Evolutionary conservation across 257 asterid genomes (phyloP).

Genomic region (Nicotiana tomentosiformis): DNA sequence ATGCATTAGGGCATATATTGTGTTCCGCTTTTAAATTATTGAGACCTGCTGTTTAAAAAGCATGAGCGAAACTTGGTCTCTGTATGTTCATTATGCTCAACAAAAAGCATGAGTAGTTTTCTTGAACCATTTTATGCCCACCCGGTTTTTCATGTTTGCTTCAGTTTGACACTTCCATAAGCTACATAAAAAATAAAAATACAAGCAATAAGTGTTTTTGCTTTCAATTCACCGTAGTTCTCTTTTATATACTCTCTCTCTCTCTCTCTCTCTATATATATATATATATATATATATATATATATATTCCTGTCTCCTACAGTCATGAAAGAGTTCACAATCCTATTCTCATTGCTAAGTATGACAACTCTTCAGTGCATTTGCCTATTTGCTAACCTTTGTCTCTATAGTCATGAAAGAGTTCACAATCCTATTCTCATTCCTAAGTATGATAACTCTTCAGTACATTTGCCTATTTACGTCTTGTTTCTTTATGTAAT

Average conservation of each 20-base stretch:
- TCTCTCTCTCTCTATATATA: too few species aligned
- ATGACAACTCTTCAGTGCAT: too few species aligned
- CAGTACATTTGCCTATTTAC: neutral
- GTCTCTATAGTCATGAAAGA: neutral
- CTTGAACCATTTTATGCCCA: neutral
- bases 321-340: too few species aligned
- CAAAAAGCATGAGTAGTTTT: neutral
- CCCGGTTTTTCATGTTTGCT: neutral
- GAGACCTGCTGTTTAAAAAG: neutral
- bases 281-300: too few species aligned
- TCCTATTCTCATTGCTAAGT: too few species aligned
- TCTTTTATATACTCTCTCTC: too few species aligned
- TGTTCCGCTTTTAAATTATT: neutral
- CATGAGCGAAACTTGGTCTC: neutral
- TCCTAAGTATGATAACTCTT: neutral
- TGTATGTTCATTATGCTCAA: neutral
- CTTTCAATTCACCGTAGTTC: neutral
- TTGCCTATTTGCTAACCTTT: too few species aligned
- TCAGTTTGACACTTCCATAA: neutral
- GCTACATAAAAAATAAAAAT: neutral
- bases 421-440: neutral
- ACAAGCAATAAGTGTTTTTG: neutral
- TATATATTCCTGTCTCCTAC: too few species aligned
- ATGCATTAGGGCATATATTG: neutral
- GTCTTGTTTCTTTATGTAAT: too few species aligned